Evolutionary conservation across 495 filamentous ascomycete genomes (phyloP).

Genomic region (Hypoxylon fragiforme): DNA sequence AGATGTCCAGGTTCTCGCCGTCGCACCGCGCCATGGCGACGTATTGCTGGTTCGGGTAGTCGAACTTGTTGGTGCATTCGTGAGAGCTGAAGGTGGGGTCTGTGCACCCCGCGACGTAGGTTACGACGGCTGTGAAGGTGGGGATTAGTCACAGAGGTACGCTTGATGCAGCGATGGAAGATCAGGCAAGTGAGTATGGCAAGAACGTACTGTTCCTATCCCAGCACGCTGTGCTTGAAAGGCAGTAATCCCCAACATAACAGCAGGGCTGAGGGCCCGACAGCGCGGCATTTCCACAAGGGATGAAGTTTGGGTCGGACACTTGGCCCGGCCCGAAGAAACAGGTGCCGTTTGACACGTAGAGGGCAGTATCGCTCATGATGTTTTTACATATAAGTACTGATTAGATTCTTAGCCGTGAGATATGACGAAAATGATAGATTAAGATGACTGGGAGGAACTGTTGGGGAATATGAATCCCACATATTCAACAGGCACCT

Average conservation of each 20-base stretch:
- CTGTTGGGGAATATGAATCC: too few species aligned
- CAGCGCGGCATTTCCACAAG: constrained; percentile 41
- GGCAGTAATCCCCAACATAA: constrained; percentile 39
- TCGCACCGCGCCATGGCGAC: constrained; percentile 32
- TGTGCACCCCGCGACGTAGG: constrained; percentile 43
- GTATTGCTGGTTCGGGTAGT: constrained; percentile 29
- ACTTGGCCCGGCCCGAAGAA: constrained; percentile 20
- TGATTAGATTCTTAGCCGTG: neutral
- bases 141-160: neutral
- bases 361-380: constrained; percentile 22
- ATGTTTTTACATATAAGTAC: neutral
- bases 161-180: neutral
- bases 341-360: constrained; percentile 42
- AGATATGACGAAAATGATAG: neutral
- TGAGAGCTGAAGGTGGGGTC: constrained; percentile 28
- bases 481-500: too few species aligned
- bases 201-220: constrained; percentile 17
- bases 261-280: constrained; percentile 40
- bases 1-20: constrained; percentile 23
- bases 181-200: neutral
- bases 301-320: constrained; percentile 26
- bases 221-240: constrained; percentile 36
- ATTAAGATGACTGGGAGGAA: too few species aligned
- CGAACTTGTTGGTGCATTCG: constrained; percentile 30
- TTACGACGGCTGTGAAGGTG: constrained; percentile 21